Evolutionary conservation across 129 eudicot genomes (phyloP).

Genomic region (Cynara cardunculus): DNA sequence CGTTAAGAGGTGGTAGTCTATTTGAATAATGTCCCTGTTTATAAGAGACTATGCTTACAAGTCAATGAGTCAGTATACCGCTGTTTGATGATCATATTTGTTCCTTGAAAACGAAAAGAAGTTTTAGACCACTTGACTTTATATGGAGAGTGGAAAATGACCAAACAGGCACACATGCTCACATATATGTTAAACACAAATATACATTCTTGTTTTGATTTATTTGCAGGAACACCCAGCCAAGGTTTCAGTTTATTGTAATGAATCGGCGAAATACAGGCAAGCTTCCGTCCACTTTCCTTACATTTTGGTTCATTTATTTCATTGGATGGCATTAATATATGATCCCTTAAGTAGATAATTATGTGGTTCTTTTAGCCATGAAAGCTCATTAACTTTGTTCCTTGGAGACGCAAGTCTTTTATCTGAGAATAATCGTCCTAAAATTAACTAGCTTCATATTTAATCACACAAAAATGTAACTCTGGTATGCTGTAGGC

Average conservation of each 20-base stretch:
- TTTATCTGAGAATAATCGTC: neutral
- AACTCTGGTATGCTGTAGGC: neutral
- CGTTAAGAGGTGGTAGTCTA: slow-evolving; percentile 50
- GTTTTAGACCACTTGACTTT: neutral
- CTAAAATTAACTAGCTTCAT: neutral
- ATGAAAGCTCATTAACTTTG: neutral
- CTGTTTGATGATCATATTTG: neutral
- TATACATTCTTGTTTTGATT: neutral
- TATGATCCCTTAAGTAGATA: neutral
- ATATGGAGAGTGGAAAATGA: neutral
- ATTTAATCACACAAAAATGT: neutral
- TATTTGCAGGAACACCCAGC: slow-evolving; percentile 61
- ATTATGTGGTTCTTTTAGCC: neutral
- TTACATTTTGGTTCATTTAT: neutral
- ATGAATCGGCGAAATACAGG: slow-evolving; percentile 89
- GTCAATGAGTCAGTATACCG: neutral
- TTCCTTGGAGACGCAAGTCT: neutral
- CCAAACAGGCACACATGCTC: neutral
- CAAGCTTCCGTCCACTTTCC: slow-evolving; percentile 21
- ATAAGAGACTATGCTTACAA: neutral
- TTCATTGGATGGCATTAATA: neutral
- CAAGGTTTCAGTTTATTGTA: slow-evolving; percentile 82
- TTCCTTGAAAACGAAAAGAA: neutral
- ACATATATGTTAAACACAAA: neutral
- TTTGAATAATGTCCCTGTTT: neutral